Base-by-base conservation (phyloP, 2,329 filamentous ascomycete species). In the Magnaporthales sp. region DNA sequence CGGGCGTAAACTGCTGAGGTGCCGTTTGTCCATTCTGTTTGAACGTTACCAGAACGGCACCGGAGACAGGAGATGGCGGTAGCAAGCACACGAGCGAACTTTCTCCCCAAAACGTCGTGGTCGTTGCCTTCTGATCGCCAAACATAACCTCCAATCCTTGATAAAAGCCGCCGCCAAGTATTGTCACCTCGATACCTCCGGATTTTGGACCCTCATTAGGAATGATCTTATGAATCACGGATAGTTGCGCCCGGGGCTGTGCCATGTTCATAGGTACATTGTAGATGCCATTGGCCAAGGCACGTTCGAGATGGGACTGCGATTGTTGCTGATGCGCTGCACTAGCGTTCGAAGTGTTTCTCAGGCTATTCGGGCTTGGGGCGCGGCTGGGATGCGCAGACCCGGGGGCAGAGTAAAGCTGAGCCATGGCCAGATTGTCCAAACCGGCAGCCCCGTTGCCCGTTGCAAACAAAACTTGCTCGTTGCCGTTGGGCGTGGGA, bases 161-260 rank as follows among this genome's bases (percentile, higher is more conserved):
- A 70, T 88, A 89, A 75, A 97, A 96, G 15, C 89, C 87, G 70
- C 88, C 91, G 22, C 93, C 93, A 9, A 96, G 81, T 67, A 95
- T 86, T 0, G 91, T 94, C 3, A 97, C 92, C 75, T 97, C 93
- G 65, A 92, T 93, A 58, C 93, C 93, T 68, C 93, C 93, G 46
- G 86, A 87, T 67, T 89, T 91, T 7, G 93, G 91, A 0, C 93
- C 93, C 75, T 96, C 91, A 31, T 84, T 85, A 0, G 93, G 93
- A 46, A 95, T 91, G 68, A 97, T 84, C 75, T 93, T 94, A 74
- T 92, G 89, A 26, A 96, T 94, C 22, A 85, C 84, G 1, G 89
- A 86, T 2, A 84, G 80, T 11, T 77, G 74, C 0, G 71, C 66
- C 31, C 83, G 79, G n/a, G 83, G 79, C 60, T 82, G 80, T 63